Evolutionary conservation across 1,139 yeast species (phyloP).

Genomic region (Petasospora rhodanensis): DNA sequence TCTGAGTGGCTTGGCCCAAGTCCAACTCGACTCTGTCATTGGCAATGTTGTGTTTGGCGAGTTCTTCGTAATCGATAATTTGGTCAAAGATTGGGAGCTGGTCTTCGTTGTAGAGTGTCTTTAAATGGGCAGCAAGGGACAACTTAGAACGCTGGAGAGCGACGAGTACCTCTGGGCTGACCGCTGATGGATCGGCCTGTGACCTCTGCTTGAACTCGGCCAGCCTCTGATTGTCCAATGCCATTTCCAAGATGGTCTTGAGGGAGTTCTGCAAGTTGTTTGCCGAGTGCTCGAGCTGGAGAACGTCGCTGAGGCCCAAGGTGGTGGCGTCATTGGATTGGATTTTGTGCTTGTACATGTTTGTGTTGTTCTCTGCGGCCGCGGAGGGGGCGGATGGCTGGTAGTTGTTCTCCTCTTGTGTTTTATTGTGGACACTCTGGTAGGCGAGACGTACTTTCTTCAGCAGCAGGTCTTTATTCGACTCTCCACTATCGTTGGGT

Average conservation of each 20-base stretch:
- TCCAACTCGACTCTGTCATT: no score
- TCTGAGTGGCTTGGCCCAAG: no score
- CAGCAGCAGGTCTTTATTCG: no score
- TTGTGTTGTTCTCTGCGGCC: no score
- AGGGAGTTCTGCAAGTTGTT: constrained; percentile 49
- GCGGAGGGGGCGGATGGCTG: no score
- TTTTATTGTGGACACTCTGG: constrained; percentile 1
- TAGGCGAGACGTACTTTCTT: constrained; percentile 7
- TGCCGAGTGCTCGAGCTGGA: constrained; percentile 46
- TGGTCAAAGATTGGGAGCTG: constrained; percentile 46
- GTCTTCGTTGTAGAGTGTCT: constrained; percentile 46
- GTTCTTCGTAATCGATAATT: constrained; percentile 30
- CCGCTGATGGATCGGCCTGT: constrained; percentile 35
- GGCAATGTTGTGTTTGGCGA: constrained; percentile 8
- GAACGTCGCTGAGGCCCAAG: constrained; percentile 30
- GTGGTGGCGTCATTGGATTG: neutral
- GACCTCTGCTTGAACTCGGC: constrained; percentile 36
- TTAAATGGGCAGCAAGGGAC: constrained; percentile 55
- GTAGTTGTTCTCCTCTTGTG: constrained; percentile 1
- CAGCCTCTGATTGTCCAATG: constrained; percentile 48
- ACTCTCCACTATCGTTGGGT: no score
- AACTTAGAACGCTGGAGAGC: constrained; percentile 55
- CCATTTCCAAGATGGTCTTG: constrained; percentile 44
- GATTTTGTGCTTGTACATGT: constrained; percentile 4
- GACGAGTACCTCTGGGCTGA: constrained; percentile 31